Conservation (phyloP, 2,329 filamentous ascomycete genomes). For the Madurella mycetomatis region DNA sequence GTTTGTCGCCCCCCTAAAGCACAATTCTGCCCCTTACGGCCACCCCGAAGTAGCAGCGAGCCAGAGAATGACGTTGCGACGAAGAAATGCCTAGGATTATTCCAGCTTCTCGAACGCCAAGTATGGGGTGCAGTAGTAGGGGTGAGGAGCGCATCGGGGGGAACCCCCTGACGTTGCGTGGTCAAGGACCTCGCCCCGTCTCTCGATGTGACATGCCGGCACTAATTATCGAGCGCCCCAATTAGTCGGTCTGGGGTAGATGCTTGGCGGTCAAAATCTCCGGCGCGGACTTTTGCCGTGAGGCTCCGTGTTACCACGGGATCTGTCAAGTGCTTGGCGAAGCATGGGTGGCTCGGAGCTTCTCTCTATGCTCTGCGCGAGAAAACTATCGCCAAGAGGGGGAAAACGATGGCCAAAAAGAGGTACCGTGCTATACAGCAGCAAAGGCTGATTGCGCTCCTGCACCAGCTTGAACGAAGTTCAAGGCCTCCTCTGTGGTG, state of each 20-base stretch:
- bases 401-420: neutral
- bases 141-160: neutral
- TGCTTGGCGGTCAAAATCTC: conserved; percentile 6
- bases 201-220: conserved; percentile 10
- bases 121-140: conserved; percentile 1
- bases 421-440: no score
- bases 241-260: conserved; percentile 8
- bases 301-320: conserved; percentile 11
- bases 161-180: neutral
- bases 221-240: conserved; percentile 8
- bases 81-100: no score
- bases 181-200: conserved; percentile 10
- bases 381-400: neutral
- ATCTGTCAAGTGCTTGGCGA: conserved; percentile 9
- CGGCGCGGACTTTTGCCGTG: conserved; percentile 17
- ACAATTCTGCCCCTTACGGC: no score
- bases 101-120: conserved; percentile 3
- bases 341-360: no score
- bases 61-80: no score
- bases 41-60: no score
- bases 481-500: no score
- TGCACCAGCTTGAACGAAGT: no score
- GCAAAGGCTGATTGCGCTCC: neutral
- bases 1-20: no score
- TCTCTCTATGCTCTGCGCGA: neutral